Evolutionary conservation across 2,329 filamentous ascomycete species (phyloP).

Genomic region (Penicillium olsonii): DNA sequence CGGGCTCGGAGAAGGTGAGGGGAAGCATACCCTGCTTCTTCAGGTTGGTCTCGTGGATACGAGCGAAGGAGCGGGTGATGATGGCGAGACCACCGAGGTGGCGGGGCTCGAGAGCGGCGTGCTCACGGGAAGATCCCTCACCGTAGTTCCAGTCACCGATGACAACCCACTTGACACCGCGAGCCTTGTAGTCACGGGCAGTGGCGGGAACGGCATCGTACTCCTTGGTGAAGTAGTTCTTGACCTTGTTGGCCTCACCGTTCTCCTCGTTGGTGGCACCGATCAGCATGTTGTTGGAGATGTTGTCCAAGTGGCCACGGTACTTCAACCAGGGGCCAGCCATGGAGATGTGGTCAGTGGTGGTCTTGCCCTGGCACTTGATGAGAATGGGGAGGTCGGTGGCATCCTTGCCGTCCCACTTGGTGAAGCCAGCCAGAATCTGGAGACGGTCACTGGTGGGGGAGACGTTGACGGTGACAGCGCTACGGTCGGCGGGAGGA

Average conservation of each 20-base stretch:
- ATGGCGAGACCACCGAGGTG: constrained; percentile 97
- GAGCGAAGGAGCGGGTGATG: constrained; percentile 92
- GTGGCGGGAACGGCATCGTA: constrained; percentile 88
- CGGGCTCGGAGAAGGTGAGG: constrained; percentile 89
- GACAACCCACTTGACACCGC: constrained; percentile 95
- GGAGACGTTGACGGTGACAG: constrained; percentile 77
- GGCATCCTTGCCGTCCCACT: constrained; percentile 93
- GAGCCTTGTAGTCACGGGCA: constrained; percentile 97
- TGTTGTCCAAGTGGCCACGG: constrained; percentile 98
- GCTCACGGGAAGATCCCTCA: constrained; percentile 95
- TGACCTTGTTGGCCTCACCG: constrained; percentile 95
- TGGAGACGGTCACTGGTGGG: constrained; percentile 93
- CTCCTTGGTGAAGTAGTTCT: constrained; percentile 82
- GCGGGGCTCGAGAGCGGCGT: constrained; percentile 94
- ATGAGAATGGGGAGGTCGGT: constrained; percentile 85
- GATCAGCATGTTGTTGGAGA: constrained; percentile 95
- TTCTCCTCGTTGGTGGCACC: constrained; percentile 95
- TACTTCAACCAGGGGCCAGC: constrained; percentile 98
- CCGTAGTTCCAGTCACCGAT: constrained; percentile 99
- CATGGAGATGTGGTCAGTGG: constrained; percentile 94
- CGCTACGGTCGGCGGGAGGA: constrained; percentile 74
- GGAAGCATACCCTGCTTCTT: constrained; percentile 99
- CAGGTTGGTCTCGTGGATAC: constrained; percentile 99
- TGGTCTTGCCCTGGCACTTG: constrained; percentile 95
- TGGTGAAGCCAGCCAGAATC: constrained; percentile 78